phyloP scores from a whole-genome alignment of 2,329 filamentous ascomycete species.

The Dothiorella sarmentorum region DNA sequence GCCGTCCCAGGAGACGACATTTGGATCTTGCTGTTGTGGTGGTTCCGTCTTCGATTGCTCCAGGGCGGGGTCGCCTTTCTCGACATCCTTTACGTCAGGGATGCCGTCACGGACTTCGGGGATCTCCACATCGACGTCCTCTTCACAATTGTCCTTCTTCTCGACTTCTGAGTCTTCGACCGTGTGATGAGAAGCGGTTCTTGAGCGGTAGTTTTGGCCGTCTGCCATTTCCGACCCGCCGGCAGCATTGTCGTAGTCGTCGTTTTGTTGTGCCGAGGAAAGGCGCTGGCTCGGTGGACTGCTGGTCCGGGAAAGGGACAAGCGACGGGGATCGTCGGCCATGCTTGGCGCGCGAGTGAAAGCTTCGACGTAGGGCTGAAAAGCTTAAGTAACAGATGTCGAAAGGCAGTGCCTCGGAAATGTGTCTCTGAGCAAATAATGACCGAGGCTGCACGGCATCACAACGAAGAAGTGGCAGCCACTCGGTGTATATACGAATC shows the following conservation, averaged over 20 bases:
- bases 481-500: background rate
- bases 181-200: background rate
- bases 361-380: conserved; percentile 1
- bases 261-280: conserved; percentile 31
- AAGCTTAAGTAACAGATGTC: conserved; percentile 5
- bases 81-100: conserved; percentile 31
- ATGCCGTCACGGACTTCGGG: conserved; percentile 30
- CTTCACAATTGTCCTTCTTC: conserved; percentile 22
- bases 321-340: background rate
- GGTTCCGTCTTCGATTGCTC: conserved; percentile 30
- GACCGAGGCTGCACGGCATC: background rate
- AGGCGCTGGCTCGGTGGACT: conserved; percentile 25
- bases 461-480: background rate
- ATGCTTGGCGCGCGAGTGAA: background rate
- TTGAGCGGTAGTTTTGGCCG: background rate
- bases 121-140: conserved; percentile 20
- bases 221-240: conserved; percentile 10
- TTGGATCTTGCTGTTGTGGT: conserved; percentile 29
- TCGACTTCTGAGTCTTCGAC: conserved; percentile 20
- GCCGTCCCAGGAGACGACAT: conserved; percentile 43
- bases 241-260: conserved; percentile 34
- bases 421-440: background rate
- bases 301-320: conserved; percentile 8
- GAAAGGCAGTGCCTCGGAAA: too few species aligned
- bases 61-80: conserved; percentile 23